Base-by-base conservation (phyloP, 345 rosid species). In the Geranium brycei region DNA sequence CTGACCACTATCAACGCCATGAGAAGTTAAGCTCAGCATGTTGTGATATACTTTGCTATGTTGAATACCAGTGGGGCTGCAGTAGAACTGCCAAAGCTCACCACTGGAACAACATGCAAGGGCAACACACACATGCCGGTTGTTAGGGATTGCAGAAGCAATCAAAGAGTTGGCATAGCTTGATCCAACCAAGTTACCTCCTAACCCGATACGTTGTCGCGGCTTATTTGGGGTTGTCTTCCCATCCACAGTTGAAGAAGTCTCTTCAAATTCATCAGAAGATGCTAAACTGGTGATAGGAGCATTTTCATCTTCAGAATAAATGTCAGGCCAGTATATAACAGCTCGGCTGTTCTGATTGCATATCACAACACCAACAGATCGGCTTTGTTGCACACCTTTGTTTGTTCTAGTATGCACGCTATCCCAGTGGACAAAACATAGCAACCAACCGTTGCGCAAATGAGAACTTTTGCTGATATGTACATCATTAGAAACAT, bases 241-340 rank as follows among this genome's bases (percentile, higher is more conserved):
- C 61, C 72, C 69, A 55, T 72, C 78, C 58, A 57, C 17, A 31
- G 79, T 75, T 19, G 83, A 79, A 73, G 89, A 74, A 71, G 67
- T 61, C 41, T 64, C 68, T 72, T 72, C 79, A 61, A 17, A 40
- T 65, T 78, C 95, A 57, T 81, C 78, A 70, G 75, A 60, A 60
- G 85, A 67, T 35, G 75, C 77, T 58, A 70, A 30, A 71, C 72
- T 70, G 31, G 59, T 77, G 62, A 80, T 78, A 60, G 85, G 84
- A 30, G 71, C 64, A 65, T 73, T 72, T 70, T 74, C 83, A 17
- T 40, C 72, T 62, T 75, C 83, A 58, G 75, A 68, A 67, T 73
- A 80, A 66, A 90, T 82, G 58, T 90, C 88, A 14, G 87, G 83
- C 95, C 97, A 93, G 65, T 86, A 90, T 5, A 81, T 66, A 70